Evolutionary conservation across 257 asterid species (phyloP).

Genomic region (Capsicum rhomboideum): DNA sequence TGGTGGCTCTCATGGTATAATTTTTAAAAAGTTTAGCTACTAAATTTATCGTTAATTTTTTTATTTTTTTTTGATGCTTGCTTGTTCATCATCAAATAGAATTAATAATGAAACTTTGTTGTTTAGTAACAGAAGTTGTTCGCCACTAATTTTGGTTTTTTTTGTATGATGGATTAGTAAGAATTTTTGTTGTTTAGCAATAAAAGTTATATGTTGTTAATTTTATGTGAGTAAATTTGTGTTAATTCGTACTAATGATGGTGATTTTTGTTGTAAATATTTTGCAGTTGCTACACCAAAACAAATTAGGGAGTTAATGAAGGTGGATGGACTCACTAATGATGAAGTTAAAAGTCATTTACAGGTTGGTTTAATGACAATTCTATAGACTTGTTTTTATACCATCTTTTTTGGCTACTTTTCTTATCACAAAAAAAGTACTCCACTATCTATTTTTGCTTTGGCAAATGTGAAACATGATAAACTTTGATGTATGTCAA

Average conservation of each 20-base stretch:
- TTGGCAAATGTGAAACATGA: not conserved
- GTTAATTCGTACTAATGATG: not conserved
- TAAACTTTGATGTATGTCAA: not conserved
- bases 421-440: not conserved
- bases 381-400: not conserved
- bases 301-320: slow-evolving; percentile 63
- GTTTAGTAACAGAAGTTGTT: no score
- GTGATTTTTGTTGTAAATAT: not conserved
- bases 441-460: not conserved
- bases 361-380: slow-evolving; percentile 33
- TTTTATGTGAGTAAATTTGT: not conserved
- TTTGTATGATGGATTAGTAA: no score
- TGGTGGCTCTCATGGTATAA: slow-evolving; percentile 59
- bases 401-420: not conserved
- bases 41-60: no score
- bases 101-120: no score
- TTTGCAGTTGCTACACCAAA: slow-evolving; percentile 56
- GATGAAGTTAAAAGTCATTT: slow-evolving; percentile 72
- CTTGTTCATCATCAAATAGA: no score
- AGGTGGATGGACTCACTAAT: slow-evolving; percentile 69
- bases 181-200: not conserved
- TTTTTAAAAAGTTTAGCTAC: not conserved
- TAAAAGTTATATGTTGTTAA: not conserved
- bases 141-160: no score
- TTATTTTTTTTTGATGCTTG: no score